A percentile compares a stretch with the other conserved stretches of the same genome.
Conservation (phyloP, 2,329 filamentous ascomycete genomes). For the Fusarium sp. region DNA sequence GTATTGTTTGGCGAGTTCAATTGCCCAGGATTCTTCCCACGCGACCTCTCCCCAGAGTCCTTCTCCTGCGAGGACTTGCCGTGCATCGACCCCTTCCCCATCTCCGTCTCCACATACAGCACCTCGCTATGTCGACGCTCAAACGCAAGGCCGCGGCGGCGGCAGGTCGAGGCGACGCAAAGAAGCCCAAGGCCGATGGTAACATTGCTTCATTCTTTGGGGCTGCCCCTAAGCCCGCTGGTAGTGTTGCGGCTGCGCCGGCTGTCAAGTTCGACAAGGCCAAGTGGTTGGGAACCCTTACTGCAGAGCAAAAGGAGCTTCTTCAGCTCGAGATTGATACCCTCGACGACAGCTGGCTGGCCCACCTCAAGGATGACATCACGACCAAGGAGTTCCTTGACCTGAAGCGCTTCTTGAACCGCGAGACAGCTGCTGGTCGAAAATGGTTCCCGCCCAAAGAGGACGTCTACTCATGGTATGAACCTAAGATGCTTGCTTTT, state of each 20-base stretch:
- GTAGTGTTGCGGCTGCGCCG: slow-evolving; percentile 49
- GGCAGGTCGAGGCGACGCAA: slow-evolving; percentile 62
- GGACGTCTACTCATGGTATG: slow-evolving; percentile 95
- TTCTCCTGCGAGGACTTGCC: slow-evolving; percentile 31
- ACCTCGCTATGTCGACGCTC: slow-evolving; percentile 63
- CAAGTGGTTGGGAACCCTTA: slow-evolving; percentile 87
- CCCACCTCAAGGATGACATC: slow-evolving; percentile 88
- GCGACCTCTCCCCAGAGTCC: slow-evolving; percentile 22
- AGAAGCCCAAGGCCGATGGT: slow-evolving; percentile 79
- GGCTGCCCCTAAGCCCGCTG: slow-evolving; percentile 66
- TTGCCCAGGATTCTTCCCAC: slow-evolving; percentile 33
- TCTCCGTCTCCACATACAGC: slow-evolving; percentile 35
- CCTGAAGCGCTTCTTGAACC: slow-evolving; percentile 87
- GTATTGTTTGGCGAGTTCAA: not conserved
- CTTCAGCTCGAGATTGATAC: slow-evolving; percentile 93
- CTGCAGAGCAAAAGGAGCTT: slow-evolving; percentile 82
- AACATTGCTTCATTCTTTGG: slow-evolving; percentile 94
- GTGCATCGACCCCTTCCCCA: slow-evolving; percentile 33
- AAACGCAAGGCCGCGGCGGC: slow-evolving; percentile 75
- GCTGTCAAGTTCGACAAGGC: slow-evolving; percentile 82
- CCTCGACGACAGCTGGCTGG: slow-evolving; percentile 90
- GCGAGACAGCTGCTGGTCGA: slow-evolving; percentile 78
- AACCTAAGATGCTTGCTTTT: not conserved
- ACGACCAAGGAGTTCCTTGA: slow-evolving; percentile 83
- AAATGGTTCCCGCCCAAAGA: slow-evolving; percentile 89